Percentiles rank a stretch among this genome's conserved stretches.
These are phyloP conservation scores for Aspergillus ibericus DNA, from an alignment of 2,329 filamentous ascomycete genomes.

Conservation along the genomic window DNA sequence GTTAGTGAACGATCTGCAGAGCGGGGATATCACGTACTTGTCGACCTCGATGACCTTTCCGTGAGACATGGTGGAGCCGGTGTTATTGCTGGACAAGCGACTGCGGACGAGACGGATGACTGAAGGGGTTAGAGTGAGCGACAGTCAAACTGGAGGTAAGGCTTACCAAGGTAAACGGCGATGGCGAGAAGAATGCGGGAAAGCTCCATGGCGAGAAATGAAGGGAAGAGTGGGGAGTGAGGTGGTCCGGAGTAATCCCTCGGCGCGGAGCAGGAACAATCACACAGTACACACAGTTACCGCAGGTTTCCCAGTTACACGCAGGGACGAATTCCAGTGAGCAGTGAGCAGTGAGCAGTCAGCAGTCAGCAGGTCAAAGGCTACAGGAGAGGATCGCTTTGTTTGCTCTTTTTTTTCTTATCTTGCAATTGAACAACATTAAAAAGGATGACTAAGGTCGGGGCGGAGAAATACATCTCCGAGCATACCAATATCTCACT, in stretches of 20 bases:
- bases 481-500: too few relatives aligned
- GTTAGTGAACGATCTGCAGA: neutral
- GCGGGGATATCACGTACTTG: constrained; percentile 29
- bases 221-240: neutral
- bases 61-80: constrained; percentile 30
- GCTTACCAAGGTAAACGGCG: neutral
- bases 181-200: neutral
- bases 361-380: too few relatives aligned
- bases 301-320: too few relatives aligned
- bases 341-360: too few relatives aligned
- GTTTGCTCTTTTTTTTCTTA: too few relatives aligned
- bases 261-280: neutral
- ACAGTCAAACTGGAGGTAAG: too few relatives aligned
- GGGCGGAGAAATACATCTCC: too few relatives aligned
- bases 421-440: too few relatives aligned
- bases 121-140: neutral
- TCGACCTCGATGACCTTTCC: constrained; percentile 40
- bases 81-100: constrained; percentile 12
- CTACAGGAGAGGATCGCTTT: too few relatives aligned
- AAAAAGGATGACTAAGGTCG: too few relatives aligned
- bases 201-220: neutral
- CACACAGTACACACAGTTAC: too few relatives aligned
- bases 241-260: neutral
- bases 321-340: too few relatives aligned
- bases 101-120: constrained; percentile 17